Evolutionary conservation across 1,284 basidiomycete genomes (phyloP).

Genomic region (Omphalotus olearius): DNA sequence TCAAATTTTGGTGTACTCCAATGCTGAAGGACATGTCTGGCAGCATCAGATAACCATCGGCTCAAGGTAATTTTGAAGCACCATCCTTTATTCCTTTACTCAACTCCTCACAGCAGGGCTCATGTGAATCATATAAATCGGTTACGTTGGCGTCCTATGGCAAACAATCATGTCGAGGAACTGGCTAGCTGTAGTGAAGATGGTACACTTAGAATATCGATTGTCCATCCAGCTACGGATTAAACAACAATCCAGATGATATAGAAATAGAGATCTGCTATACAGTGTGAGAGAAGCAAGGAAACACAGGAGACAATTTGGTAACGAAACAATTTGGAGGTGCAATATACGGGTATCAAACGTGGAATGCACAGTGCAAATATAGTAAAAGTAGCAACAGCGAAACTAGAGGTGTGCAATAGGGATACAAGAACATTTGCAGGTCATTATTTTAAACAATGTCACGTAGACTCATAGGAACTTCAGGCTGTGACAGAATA

Average conservation of each 20-base stretch:
- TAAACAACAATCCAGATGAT: slow-evolving; percentile 32
- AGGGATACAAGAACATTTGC: slow-evolving; percentile 73
- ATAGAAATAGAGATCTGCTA: slow-evolving; percentile 48
- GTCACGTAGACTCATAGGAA: slow-evolving; percentile 82
- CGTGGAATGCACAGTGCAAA: slow-evolving; percentile 32
- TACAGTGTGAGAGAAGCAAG: slow-evolving; percentile 53
- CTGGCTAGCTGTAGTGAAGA: slow-evolving; percentile 67
- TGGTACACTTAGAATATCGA: slow-evolving; percentile 71
- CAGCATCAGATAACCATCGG: slow-evolving; percentile 41
- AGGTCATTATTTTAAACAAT: slow-evolving; percentile 61
- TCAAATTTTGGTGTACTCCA: slow-evolving; percentile 53
- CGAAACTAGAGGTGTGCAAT: slow-evolving; percentile 39
- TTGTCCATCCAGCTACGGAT: slow-evolving; percentile 36
- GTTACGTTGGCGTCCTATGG: slow-evolving; percentile 47
- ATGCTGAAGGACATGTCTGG: slow-evolving; percentile 29
- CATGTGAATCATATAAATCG: slow-evolving; percentile 70
- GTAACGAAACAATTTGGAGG: slow-evolving; percentile 66
- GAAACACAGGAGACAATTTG: slow-evolving; percentile 44
- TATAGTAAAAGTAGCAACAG: slow-evolving; percentile 28
- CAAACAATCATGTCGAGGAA: slow-evolving; percentile 22
- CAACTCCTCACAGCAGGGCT: slow-evolving; percentile 39
- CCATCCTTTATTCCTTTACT: slow-evolving; percentile 8
- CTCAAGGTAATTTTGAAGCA: slow-evolving; percentile 35
- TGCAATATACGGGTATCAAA: slow-evolving; percentile 67
- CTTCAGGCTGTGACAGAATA: slow-evolving; percentile 64